phyloP scores from a whole-genome alignment of 371 early-diverging fungal species.

The Rozella allomycis region DNA sequence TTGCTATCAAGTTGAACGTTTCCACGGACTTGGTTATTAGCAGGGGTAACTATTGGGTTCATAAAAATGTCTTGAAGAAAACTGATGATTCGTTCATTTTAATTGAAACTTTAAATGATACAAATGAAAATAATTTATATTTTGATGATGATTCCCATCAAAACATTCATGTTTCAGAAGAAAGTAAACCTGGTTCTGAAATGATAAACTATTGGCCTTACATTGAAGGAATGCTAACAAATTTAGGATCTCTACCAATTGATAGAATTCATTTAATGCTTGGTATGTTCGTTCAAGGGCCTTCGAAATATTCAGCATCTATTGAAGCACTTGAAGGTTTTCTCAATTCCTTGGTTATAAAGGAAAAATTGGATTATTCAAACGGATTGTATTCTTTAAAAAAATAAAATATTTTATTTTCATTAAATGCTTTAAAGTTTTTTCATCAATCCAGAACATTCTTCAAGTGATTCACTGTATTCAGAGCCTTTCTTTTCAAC shows the following conservation, averaged over 20 bases:
- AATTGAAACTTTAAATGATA: too few species aligned
- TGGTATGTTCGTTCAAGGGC: constrained; percentile 15
- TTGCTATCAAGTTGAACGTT: too few species aligned
- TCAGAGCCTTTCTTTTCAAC: constrained; percentile 28
- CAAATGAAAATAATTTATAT: too few species aligned
- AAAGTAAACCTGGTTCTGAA: constrained; percentile 3
- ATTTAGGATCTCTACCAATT: constrained; percentile 17
- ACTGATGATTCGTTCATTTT: too few species aligned
- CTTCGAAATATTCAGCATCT: not conserved
- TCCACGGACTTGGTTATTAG: too few species aligned
- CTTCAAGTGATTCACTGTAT: not conserved
- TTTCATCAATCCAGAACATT: too few species aligned
- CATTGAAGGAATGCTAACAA: constrained; percentile 23
- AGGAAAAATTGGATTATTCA: constrained; percentile 11
- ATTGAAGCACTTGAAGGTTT: constrained; percentile 8
- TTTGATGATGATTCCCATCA: not conserved
- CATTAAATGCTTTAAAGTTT: too few species aligned
- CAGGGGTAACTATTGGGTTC: too few species aligned
- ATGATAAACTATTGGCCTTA: constrained; percentile 15
- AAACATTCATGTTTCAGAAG: not conserved
- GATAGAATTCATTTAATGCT: constrained; percentile 21
- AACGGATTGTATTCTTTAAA: constrained; percentile 14
- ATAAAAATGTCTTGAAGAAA: too few species aligned
- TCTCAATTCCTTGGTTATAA: constrained; percentile 11
- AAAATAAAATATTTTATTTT: too few species aligned